A percentile compares a stretch with the other conserved stretches of the same genome.
Conservation (phyloP, 805 yeast genomes). For the Spathaspora sp. region DNA sequence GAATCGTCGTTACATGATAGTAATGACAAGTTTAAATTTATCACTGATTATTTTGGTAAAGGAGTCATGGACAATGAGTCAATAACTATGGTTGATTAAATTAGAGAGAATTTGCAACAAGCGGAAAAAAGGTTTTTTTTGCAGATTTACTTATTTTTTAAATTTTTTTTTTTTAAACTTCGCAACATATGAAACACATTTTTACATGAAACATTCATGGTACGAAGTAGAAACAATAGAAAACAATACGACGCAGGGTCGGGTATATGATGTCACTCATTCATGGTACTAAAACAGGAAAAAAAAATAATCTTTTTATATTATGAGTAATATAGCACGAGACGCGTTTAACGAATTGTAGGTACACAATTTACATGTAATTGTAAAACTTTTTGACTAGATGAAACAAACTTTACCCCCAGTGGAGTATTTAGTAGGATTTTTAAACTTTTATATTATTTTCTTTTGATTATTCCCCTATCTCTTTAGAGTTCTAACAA, state of each 20-base stretch:
- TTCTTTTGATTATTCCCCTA: neutral
- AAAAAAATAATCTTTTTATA: no score
- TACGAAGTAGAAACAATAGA: neutral
- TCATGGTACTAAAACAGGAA: no score
- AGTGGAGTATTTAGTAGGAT: no score
- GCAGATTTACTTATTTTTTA: neutral
- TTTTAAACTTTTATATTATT: no score
- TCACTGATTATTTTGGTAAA: conserved; percentile 80
- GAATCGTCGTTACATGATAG: conserved; percentile 48
- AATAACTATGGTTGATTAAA: conserved; percentile 8
- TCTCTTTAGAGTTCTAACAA: neutral
- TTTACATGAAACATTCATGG: neutral
- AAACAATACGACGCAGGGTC: neutral
- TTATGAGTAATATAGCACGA: no score
- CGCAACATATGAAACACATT: neutral
- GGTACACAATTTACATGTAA: no score
- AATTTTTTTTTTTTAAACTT: neutral
- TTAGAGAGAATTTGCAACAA: neutral
- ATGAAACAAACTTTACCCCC: no score
- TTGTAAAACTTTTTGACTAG: no score
- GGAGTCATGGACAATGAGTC: conserved; percentile 68
- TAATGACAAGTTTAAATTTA: conserved; percentile 66
- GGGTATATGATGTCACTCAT: no score
- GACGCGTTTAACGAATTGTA: no score
- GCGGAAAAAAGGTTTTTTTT: neutral